Evolutionary conservation across 805 yeast species (phyloP).

Genomic region (Wickerhamomyces queroliae): DNA sequence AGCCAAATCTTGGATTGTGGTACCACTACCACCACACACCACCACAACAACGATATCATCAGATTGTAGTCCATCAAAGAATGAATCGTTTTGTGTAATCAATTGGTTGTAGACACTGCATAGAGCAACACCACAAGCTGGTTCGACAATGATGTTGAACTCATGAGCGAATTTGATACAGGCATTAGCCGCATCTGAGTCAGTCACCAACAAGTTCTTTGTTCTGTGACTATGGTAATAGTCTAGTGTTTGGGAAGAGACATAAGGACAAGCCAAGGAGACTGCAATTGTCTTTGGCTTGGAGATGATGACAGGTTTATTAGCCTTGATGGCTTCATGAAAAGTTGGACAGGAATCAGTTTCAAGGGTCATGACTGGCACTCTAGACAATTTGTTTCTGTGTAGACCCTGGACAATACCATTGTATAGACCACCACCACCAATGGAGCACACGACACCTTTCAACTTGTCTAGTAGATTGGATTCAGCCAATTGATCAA

Average conservation of each 20-base stretch:
- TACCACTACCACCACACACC: conserved; percentile 53
- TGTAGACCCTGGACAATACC: conserved; percentile 43
- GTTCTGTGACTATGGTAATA: conserved; percentile 37
- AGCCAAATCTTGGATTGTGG: conserved; percentile 24
- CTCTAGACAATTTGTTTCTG: conserved; percentile 27
- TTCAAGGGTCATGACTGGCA: conserved; percentile 47
- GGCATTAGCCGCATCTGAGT: conserved; percentile 49
- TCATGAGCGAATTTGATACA: conserved; percentile 45
- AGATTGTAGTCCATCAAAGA: conserved; percentile 23
- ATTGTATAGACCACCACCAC: conserved; percentile 54
- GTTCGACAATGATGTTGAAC: conserved; percentile 51
- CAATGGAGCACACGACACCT: conserved; percentile 48
- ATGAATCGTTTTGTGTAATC: conserved; percentile 24
- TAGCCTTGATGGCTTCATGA: conserved; percentile 40
- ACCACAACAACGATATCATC: conserved; percentile 46
- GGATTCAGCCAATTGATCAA: conserved; percentile 19
- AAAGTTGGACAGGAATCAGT: conserved; percentile 61
- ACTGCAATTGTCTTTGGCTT: conserved; percentile 52
- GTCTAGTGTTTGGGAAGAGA: conserved; percentile 43
- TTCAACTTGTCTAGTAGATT: conserved; percentile 24
- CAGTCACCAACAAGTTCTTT: conserved; percentile 39
- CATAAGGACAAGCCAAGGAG: conserved; percentile 56
- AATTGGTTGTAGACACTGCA: conserved; percentile 40
- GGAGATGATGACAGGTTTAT: conserved; percentile 36
- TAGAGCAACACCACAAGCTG: conserved; percentile 70